Evolutionary conservation across 2,329 filamentous ascomycete genomes (phyloP), one percentile per base, ranked within the genome.

Genomic region (Fusarium equiseti): DNA sequence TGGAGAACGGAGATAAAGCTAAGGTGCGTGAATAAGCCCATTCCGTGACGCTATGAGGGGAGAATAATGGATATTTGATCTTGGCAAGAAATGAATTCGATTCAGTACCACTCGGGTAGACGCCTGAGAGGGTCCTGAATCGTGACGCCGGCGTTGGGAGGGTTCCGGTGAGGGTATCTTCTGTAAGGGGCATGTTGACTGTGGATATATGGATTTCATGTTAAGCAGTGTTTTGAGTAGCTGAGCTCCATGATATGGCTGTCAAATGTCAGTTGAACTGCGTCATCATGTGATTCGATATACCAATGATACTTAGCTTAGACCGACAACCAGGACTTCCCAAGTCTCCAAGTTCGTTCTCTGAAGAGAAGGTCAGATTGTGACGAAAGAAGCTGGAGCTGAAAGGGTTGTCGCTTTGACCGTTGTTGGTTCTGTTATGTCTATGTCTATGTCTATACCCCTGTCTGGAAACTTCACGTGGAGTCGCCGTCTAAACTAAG

Each of bases 51-150:
- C 49, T 53, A 49, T 46, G 20, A 32, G 44, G 32, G 61, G 52
- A 24, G 20, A 54, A 56, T 38, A 7, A 44, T 68, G 63, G 68
- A 51, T 42, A 64, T 46, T 64, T 43, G 27, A 57, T 64, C 63
- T 64, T 71, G 63, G 53, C 63, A 32, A 59, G 24, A 44, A 57
- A 44, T 32, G 40, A 43, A 56, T 54, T 24, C 43, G 44, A 46
- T 45, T 45, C n/a, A n/a, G 45, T 35, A 46, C 32, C 48, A 24
- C 35, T 27, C 24, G 18, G 45, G 26, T 49, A 22, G 29, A 42
- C 43, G 45, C 45, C 51, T 52, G 50, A 69, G 22, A 45, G 22
- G 35, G 10, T 46, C 32, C 40, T 40, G 46, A 61, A 26, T 38
- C 50, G 31, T 49, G 29, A 43, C 24, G 46, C 18, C 45, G 42